These are phyloP conservation scores for Pseudogymnoascus sp. DNA, from an alignment of 2,329 filamentous ascomycete species.

Conservation along the genomic window DNA sequence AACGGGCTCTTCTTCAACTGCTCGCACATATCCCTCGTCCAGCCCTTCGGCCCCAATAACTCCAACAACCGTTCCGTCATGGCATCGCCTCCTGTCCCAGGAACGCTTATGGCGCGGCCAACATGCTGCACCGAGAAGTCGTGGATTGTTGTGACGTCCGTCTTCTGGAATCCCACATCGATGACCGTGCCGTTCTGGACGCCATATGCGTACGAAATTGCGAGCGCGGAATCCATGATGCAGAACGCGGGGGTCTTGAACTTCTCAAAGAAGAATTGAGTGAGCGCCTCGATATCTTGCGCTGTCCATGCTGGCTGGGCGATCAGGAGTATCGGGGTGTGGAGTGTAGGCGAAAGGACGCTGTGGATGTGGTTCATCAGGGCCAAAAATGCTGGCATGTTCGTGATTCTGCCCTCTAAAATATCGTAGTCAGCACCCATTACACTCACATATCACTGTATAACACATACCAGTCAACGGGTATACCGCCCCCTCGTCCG, in stretches of 20 bases:
- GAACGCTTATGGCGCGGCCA: slow-evolving; percentile 50
- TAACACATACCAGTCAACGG: slow-evolving; percentile 55
- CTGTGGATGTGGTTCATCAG: slow-evolving; percentile 89
- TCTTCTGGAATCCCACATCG: slow-evolving; percentile 86
- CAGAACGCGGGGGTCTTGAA: slow-evolving; percentile 90
- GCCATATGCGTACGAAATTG: slow-evolving; percentile 75
- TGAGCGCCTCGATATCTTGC: slow-evolving; percentile 76
- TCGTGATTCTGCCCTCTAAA: slow-evolving; percentile 67
- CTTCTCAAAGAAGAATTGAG: slow-evolving; percentile 94
- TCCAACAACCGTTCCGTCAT: slow-evolving; percentile 69
- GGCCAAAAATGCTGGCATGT: slow-evolving; percentile 91
- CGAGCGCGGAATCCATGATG: slow-evolving; percentile 80
- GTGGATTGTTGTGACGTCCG: slow-evolving; percentile 82
- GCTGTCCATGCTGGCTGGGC: slow-evolving; percentile 85
- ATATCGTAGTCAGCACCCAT: slow-evolving; percentile 11
- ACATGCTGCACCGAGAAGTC: slow-evolving; percentile 71
- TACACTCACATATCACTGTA: not conserved
- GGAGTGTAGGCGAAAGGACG: slow-evolving; percentile 80
- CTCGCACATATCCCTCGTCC: slow-evolving; percentile 60
- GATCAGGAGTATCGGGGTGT: slow-evolving; percentile 88
- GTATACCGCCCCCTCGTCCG: slow-evolving; percentile 82
- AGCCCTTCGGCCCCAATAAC: slow-evolving; percentile 52
- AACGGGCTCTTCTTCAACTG: slow-evolving; percentile 59
- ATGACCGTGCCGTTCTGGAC: slow-evolving; percentile 73
- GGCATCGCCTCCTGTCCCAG: slow-evolving; percentile 71